A percentile compares a stretch with the other conserved stretches of the same genome.
Evolutionary conservation across 805 yeast species (phyloP).

Genomic region (Starmerella geochares): DNA sequence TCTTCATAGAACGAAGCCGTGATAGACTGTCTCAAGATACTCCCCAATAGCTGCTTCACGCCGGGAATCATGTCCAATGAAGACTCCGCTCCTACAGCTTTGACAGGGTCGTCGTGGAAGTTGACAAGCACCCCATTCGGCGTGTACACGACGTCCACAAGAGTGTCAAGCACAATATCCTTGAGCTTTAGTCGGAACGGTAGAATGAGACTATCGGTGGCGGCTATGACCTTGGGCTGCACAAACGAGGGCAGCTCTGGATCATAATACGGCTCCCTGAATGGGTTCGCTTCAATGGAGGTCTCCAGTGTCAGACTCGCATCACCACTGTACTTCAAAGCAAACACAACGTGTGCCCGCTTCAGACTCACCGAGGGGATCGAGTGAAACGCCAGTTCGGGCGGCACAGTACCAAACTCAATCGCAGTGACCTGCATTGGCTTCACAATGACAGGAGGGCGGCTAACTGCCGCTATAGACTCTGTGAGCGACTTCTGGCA

Average conservation of each 20-base stretch:
- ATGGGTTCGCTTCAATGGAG: constrained; percentile 65
- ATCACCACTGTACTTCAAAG: constrained; percentile 63
- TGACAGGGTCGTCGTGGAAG: constrained; percentile 29
- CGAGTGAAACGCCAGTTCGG: constrained; percentile 62
- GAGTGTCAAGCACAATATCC: constrained; percentile 27
- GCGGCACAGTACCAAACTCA: constrained; percentile 64
- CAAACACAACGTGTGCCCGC: constrained; percentile 54
- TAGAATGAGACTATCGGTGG: constrained; percentile 25
- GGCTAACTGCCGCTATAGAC: constrained; percentile 29
- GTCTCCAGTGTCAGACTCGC: constrained; percentile 62
- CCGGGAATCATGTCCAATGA: constrained; percentile 30
- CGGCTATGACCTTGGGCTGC: constrained; percentile 26
- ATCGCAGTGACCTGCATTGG: constrained; percentile 55
- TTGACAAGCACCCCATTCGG: constrained; percentile 28
- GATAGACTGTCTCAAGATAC: constrained; percentile 24
- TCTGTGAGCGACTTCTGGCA: constrained; percentile 36
- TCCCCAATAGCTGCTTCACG: constrained; percentile 25
- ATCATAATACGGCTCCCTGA: constrained; percentile 34
- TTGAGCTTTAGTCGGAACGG: constrained; percentile 28
- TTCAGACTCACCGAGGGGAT: constrained; percentile 41
- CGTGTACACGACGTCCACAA: constrained; percentile 29
- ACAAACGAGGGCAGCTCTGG: constrained; percentile 27
- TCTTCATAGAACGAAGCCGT: constrained; percentile 30
- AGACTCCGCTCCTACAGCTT: constrained; percentile 26
- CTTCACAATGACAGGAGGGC: constrained; percentile 30